A percentile compares a stretch with the other conserved stretches of the same genome.
Evolutionary conservation across 768 basidiomycete species (phyloP).

Genomic region (Mycena kentingensis): DNA sequence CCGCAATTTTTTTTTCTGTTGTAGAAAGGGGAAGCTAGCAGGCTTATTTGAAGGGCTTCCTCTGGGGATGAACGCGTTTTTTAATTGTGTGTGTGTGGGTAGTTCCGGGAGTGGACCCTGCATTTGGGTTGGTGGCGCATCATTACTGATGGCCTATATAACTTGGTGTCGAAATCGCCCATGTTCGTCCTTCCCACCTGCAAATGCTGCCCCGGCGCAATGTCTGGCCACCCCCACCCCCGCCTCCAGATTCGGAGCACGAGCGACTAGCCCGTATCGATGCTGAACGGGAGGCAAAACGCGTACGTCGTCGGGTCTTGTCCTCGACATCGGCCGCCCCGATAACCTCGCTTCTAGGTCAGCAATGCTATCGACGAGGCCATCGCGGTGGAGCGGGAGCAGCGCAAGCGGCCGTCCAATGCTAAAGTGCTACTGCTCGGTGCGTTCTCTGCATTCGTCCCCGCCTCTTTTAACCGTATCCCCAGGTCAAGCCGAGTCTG

Average conservation of each 20-base stretch:
- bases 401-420: slow-evolving; percentile 39
- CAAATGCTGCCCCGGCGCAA: slow-evolving; percentile 22
- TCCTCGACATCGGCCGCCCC: neutral
- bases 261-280: slow-evolving; percentile 13
- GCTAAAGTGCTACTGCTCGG: slow-evolving; percentile 61
- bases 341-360: slow-evolving; percentile 16
- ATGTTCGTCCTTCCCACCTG: too few relatives aligned
- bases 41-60: too few relatives aligned
- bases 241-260: slow-evolving; percentile 5
- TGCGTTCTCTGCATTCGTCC: slow-evolving; percentile 29
- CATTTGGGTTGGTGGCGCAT: too few relatives aligned
- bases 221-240: slow-evolving; percentile 21
- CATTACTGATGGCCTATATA: too few relatives aligned
- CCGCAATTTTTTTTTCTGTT: too few relatives aligned
- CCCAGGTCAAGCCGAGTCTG: slow-evolving; percentile 66
- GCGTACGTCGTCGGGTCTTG: slow-evolving; percentile 21
- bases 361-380: slow-evolving; percentile 60
- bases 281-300: slow-evolving; percentile 44
- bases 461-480: neutral
- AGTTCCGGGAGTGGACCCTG: too few relatives aligned
- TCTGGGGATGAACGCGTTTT: too few relatives aligned
- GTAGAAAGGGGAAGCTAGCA: too few relatives aligned
- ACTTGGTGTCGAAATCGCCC: too few relatives aligned
- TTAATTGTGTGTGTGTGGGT: too few relatives aligned
- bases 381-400: slow-evolving; percentile 48